Conservation (phyloP, 192 early-diverging fungal species). For the Piromyces finnis region DNA sequence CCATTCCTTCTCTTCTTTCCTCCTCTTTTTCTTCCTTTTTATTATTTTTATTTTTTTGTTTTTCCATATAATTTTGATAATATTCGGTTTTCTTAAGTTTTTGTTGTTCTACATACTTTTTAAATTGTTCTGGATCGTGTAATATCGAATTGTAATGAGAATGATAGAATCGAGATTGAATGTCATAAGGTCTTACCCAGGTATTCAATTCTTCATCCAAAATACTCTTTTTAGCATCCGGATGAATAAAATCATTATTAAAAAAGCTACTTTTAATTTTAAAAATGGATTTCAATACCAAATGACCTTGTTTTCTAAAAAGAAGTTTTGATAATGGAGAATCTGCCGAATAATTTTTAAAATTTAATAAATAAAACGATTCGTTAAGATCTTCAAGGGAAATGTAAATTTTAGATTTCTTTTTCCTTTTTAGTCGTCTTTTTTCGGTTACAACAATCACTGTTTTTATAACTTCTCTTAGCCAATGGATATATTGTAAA, state of each 20-base stretch:
- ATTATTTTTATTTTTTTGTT: neutral
- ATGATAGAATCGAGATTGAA: neutral
- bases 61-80: neutral
- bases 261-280: neutral
- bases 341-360: neutral
- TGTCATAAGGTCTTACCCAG: neutral
- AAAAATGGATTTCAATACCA: neutral
- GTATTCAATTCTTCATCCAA: neutral
- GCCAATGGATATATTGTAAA: neutral
- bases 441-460: neutral
- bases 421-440: neutral
- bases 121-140: neutral
- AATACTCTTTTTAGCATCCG: neutral
- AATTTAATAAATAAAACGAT: neutral
- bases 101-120: neutral
- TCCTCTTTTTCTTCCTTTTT: neutral
- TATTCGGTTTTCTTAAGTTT: neutral
- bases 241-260: neutral
- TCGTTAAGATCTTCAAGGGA: neutral
- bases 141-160: neutral
- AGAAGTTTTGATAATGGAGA: neutral
- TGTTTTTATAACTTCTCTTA: neutral
- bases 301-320: neutral
- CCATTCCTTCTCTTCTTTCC: neutral
- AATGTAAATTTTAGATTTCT: neutral